phyloP scores from a whole-genome alignment of 169 alveolate genomes.

The Toxoplasma gondii region DNA sequence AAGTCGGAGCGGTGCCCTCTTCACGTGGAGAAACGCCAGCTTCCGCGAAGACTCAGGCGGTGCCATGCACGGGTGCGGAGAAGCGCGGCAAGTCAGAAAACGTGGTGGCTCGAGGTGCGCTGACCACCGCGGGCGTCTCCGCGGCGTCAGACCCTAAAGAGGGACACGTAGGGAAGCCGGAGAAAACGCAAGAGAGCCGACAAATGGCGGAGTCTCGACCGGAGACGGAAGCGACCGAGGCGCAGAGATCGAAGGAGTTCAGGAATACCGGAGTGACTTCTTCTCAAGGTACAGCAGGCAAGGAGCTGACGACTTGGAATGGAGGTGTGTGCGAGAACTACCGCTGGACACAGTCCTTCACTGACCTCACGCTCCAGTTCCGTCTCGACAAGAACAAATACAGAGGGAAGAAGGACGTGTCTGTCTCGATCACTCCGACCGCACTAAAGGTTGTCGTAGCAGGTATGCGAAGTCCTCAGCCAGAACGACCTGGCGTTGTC shows the following conservation, averaged over 20 bases:
- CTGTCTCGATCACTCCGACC: neutral
- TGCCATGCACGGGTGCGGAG: neutral
- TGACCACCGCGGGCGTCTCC: neutral
- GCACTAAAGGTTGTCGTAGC: neutral
- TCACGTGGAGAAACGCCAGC: neutral
- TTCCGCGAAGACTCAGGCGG: neutral
- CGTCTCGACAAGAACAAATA: neutral
- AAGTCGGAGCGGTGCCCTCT: neutral
- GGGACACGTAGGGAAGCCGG: neutral
- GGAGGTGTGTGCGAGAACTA: conserved; percentile 49
- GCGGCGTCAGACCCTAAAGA: neutral
- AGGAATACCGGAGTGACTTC: neutral
- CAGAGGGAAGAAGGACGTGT: neutral
- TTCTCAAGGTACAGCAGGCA: neutral
- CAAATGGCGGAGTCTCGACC: neutral
- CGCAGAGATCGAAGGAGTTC: neutral
- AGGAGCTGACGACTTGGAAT: conserved; percentile 45
- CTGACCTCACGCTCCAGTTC: conserved; percentile 54
- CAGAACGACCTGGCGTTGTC: neutral
- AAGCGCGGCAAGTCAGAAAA: neutral
- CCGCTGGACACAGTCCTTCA: conserved; percentile 60
- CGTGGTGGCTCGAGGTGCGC: neutral
- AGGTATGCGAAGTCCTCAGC: neutral
- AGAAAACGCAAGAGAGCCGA: neutral
- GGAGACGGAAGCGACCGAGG: neutral